A percentile compares a stretch with the other conserved stretches of the same genome.
These are phyloP conservation scores for Histomonas meleagridis DNA, from an alignment of 208 protist genomes.

Conservation along the genomic window DNA sequence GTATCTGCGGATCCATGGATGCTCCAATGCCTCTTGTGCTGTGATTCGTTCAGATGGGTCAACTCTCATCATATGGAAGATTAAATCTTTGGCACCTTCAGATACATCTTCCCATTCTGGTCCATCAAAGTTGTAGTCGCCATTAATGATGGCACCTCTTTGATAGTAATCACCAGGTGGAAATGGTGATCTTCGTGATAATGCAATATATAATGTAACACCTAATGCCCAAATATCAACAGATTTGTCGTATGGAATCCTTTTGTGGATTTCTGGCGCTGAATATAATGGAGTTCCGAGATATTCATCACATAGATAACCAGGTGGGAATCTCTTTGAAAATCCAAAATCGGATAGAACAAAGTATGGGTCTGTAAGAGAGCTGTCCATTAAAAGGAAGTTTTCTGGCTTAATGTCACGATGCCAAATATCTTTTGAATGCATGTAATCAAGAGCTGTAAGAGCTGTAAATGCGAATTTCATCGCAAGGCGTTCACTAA, in stretches of 20 bases:
- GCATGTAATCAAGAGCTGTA: not conserved
- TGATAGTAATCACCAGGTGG: not conserved
- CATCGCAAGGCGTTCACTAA: not conserved
- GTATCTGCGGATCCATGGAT: not conserved
- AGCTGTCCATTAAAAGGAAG: not conserved
- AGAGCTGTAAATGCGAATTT: not conserved
- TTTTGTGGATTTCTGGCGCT: not conserved
- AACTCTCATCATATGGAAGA: not conserved
- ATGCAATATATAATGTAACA: not conserved
- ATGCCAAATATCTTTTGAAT: not conserved
- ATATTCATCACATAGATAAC: not conserved
- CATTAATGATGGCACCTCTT: not conserved
- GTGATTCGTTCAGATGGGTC: not conserved
- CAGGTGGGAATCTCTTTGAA: not conserved
- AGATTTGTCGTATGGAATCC: not conserved
- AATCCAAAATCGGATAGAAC: not conserved
- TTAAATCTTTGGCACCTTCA: constrained; percentile 12
- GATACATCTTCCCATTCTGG: not conserved
- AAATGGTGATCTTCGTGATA: not conserved
- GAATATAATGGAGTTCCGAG: not conserved
- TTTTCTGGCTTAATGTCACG: constrained; percentile 24
- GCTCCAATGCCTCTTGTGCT: not conserved
- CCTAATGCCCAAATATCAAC: constrained; percentile 31
- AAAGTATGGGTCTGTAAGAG: not conserved
- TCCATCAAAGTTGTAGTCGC: not conserved